A percentile compares a stretch with the other conserved stretches of the same genome.
Conservation (phyloP, 352 stramenopile genomes). For the Halophytophthora batemanensis region DNA sequence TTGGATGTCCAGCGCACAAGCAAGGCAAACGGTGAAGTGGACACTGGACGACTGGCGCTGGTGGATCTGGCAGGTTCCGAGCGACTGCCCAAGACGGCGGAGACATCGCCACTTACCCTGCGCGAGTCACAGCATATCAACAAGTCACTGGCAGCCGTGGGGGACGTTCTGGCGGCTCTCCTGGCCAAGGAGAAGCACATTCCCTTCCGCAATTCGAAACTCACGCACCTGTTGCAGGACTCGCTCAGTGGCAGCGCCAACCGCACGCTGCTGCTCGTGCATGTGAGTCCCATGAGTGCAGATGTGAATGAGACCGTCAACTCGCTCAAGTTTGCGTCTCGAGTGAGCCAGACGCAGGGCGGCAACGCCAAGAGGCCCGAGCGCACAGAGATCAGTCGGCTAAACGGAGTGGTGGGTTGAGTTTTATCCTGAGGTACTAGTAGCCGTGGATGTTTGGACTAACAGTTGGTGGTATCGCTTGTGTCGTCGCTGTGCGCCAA, state of each 20-base stretch:
- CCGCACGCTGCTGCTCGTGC: constrained; percentile 57
- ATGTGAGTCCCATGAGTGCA: constrained; percentile 45
- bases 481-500: neutral
- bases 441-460: neutral
- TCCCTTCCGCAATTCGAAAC: constrained; percentile 82
- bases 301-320: constrained; percentile 75
- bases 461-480: neutral
- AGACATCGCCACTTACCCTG: constrained; percentile 34
- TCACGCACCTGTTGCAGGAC: constrained; percentile 82
- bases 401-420: constrained; percentile 57
- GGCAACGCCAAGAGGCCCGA: constrained; percentile 40
- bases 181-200: constrained; percentile 80
- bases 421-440: neutral
- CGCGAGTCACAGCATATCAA: constrained; percentile 80
- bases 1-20: constrained; percentile 55
- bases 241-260: constrained; percentile 43
- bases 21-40: constrained; percentile 33
- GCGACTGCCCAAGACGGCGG: constrained; percentile 44
- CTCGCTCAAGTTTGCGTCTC: constrained; percentile 74
- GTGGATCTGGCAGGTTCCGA: constrained; percentile 82
- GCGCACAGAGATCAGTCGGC: constrained; percentile 53
- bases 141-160: constrained; percentile 73
- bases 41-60: constrained; percentile 53
- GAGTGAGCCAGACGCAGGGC: constrained; percentile 44
- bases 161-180: constrained; percentile 66